Conservation (phyloP, 345 rosid species). For the Arabis hirsuta region DNA sequence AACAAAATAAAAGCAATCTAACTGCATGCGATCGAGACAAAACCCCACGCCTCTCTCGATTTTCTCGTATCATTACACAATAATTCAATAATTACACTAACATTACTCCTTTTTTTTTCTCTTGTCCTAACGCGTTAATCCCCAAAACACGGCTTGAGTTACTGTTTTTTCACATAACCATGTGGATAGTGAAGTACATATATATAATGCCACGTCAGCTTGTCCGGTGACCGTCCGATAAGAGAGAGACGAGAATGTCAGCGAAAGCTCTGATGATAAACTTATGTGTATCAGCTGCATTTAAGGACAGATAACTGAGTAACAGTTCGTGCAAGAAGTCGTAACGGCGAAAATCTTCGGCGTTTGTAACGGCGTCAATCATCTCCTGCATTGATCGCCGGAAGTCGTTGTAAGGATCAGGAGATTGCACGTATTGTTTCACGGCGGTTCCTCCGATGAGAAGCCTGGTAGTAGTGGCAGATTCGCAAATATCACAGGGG, state of each 20-base stretch:
- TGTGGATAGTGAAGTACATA: not conserved
- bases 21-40: conserved; percentile 44
- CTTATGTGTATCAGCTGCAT: conserved; percentile 68
- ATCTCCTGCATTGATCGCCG: conserved; percentile 84
- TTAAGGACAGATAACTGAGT: conserved; percentile 70
- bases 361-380: conserved; percentile 72
- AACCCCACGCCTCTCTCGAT: conserved; percentile 43
- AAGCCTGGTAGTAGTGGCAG: conserved; percentile 26
- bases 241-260: conserved; percentile 56
- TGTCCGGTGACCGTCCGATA: conserved; percentile 43
- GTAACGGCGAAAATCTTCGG: conserved; percentile 52
- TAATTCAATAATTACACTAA: conserved; percentile 37
- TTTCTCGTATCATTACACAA: conserved; percentile 41
- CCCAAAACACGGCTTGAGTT: not conserved
- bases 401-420: conserved; percentile 81
- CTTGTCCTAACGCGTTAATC: conserved; percentile 26
- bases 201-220: conserved; percentile 32
- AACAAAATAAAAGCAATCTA: conserved; percentile 17
- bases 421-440: conserved; percentile 61
- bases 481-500: not conserved
- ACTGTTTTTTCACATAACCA: not conserved
- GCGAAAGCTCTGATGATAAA: conserved; percentile 76
- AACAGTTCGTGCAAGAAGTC: conserved; percentile 82
- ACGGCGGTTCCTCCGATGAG: conserved; percentile 63
- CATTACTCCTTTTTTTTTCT: not conserved